phyloP scores from a whole-genome alignment of 805 yeast genomes.

The Candida coleopterorum region DNA sequence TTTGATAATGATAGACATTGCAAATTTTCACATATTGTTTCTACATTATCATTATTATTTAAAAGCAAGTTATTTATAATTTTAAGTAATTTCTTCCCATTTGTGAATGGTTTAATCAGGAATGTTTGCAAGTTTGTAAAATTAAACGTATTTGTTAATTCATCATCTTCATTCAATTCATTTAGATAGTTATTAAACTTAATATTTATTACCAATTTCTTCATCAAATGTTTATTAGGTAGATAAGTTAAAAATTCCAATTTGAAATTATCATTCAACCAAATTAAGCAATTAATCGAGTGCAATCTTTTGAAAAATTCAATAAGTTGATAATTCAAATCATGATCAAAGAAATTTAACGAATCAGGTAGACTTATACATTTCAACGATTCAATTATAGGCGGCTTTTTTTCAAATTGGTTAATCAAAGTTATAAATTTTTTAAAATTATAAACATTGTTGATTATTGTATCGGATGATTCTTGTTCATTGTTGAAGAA shows the following conservation, averaged over 20 bases:
- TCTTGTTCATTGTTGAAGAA: constrained; percentile 26
- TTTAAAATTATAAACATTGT: constrained; percentile 36
- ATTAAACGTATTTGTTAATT: constrained; percentile 3
- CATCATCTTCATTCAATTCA: constrained; percentile 4
- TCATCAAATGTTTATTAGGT: constrained; percentile 23
- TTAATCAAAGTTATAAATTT: constrained; percentile 22
- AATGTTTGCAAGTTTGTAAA: constrained; percentile 28
- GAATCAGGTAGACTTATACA: constrained; percentile 40
- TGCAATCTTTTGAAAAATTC: constrained; percentile 21
- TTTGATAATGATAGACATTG: constrained; percentile 17
- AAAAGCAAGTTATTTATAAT: constrained; percentile 16
- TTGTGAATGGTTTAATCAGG: constrained; percentile 32
- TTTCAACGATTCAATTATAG: constrained; percentile 17
- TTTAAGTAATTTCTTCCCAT: constrained; percentile 19
- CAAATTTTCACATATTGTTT: constrained; percentile 11
- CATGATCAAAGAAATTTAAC: constrained; percentile 30
- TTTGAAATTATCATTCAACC: constrained; percentile 27
- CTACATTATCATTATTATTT: constrained; percentile 5
- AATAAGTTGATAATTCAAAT: constrained; percentile 20
- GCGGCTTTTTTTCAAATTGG: constrained; percentile 12
- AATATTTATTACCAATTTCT: constrained; percentile 25
- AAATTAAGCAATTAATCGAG: constrained; percentile 26
- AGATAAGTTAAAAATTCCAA: constrained; percentile 23
- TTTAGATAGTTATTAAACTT: constrained; percentile 19
- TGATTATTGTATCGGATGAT: constrained; percentile 24